Percentiles rank a stretch among this genome's conserved stretches.
Evolutionary conservation across 805 yeast species (phyloP).

Genomic region (Jamesozyma piceae): DNA sequence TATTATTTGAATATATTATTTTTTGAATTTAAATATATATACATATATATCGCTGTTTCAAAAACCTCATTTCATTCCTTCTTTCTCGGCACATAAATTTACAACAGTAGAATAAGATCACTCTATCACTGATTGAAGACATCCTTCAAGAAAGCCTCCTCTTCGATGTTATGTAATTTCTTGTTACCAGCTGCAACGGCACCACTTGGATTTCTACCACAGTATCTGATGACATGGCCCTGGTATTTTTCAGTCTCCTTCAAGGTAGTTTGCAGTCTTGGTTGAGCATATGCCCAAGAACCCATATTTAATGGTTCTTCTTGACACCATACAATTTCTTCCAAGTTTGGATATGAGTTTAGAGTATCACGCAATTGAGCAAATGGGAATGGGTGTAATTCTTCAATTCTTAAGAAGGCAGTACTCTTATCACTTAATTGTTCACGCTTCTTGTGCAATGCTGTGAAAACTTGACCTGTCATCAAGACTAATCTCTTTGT

Average conservation of each 20-base stretch:
- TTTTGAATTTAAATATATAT: too few species aligned
- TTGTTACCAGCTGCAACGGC: constrained; percentile 97
- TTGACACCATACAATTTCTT: constrained; percentile 93
- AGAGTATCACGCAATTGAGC: constrained; percentile 83
- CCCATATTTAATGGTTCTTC: constrained; percentile 99
- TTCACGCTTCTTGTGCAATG: constrained; percentile 83
- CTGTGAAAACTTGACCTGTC: constrained; percentile 91
- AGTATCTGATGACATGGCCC: constrained; percentile 59
- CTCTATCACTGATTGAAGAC: constrained; percentile 39
- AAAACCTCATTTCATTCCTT: too few species aligned
- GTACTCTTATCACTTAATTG: constrained; percentile 67
- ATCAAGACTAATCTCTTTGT: constrained; percentile 79
- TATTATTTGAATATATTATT: too few species aligned
- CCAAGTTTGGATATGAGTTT: constrained; percentile 66
- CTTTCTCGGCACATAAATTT: too few species aligned
- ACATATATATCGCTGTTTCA: too few species aligned
- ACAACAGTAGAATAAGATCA: background rate
- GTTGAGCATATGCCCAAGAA: constrained; percentile 67
- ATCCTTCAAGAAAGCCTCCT: constrained; percentile 73
- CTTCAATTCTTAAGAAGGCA: constrained; percentile 85
- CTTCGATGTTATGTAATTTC: constrained; percentile 79
- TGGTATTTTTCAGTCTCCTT: constrained; percentile 64
- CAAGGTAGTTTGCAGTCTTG: constrained; percentile 73
- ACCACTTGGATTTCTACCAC: constrained; percentile 97
- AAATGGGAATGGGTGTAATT: constrained; percentile 97